Evolutionary conservation across 768 basidiomycete genomes (phyloP).

Genomic region (Coprinopsis cinerea): DNA sequence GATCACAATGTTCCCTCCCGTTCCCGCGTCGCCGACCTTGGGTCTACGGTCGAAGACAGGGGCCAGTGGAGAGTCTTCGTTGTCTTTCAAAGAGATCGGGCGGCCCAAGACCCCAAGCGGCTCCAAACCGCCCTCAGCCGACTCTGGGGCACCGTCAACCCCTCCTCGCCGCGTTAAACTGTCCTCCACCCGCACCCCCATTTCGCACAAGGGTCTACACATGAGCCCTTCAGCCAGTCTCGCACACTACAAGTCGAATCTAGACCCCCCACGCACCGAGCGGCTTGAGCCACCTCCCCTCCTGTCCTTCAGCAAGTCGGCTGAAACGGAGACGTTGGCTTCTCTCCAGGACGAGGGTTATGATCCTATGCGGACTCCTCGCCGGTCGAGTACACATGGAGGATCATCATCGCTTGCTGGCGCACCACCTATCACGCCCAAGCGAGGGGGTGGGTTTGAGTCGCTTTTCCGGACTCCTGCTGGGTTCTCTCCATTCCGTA

Average conservation of each 20-base stretch:
- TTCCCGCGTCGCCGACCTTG: constrained; percentile 43
- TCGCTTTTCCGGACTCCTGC: constrained; percentile 30
- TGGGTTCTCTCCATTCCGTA: constrained; percentile 33
- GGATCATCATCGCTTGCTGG: constrained; percentile 11
- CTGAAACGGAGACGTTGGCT: constrained; percentile 12
- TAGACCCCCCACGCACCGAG: constrained; percentile 55
- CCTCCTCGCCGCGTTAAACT: constrained; percentile 37
- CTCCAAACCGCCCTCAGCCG: constrained; percentile 7
- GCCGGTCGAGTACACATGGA: constrained; percentile 15
- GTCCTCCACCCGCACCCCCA: constrained; percentile 58
- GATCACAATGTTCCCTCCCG: too few relatives aligned
- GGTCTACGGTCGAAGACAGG: constrained; percentile 26
- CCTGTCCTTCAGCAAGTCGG: constrained; percentile 8
- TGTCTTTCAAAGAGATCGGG: constrained; percentile 9
- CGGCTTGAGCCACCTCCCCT: constrained; percentile 19
- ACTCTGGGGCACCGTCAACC: constrained; percentile 30
- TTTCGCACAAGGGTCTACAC: constrained; percentile 62
- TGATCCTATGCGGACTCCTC: constrained; percentile 34
- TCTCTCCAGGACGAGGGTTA: constrained; percentile 15
- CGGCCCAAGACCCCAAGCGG: constrained; percentile 22
- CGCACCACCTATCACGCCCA: constrained; percentile 31
- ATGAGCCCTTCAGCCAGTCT: constrained; percentile 66
- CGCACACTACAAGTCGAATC: constrained; percentile 61
- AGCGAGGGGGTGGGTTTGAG: constrained; percentile 30
- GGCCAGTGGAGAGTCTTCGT: constrained; percentile 12